phyloP scores from a whole-genome alignment of 805 yeast genomes.

The Candida endomychidarum region DNA sequence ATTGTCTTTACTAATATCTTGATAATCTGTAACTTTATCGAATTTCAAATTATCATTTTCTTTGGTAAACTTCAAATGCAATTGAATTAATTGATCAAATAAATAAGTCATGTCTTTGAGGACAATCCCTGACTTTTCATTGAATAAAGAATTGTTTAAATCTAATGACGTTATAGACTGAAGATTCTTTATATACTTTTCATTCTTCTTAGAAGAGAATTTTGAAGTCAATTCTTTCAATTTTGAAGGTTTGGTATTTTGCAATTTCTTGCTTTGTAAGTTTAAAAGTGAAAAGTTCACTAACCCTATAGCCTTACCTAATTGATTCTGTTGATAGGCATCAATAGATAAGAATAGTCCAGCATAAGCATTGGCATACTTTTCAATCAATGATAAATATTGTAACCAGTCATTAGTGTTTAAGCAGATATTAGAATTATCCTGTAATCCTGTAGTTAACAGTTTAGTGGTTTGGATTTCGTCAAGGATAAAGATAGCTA shows the following conservation, averaged over 20 bases:
- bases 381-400: conserved; percentile 31
- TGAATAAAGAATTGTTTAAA: conserved; percentile 35
- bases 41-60: conserved; percentile 43
- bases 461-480: conserved; percentile 28
- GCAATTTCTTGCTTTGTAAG: conserved; percentile 34
- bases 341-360: conserved; percentile 47
- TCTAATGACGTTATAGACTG: conserved; percentile 35
- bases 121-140: conserved; percentile 32
- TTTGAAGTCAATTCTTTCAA: conserved; percentile 16
- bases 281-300: conserved; percentile 36
- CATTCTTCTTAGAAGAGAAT: conserved; percentile 31
- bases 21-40: conserved; percentile 36
- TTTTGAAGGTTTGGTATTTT: conserved; percentile 12
- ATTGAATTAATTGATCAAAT: conserved; percentile 40
- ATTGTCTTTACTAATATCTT: conserved; percentile 35
- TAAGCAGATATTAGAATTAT: conserved; percentile 9
- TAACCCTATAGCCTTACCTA: conserved; percentile 50
- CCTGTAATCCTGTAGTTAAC: conserved; percentile 18
- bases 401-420: conserved; percentile 24
- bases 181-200: conserved; percentile 28
- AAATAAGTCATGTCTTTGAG: conserved; percentile 37
- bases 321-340: conserved; percentile 41
- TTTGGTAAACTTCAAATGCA: conserved; percentile 42
- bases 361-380: conserved; percentile 42
- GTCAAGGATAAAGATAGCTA: conserved; percentile 40